Percentiles rank a stretch among this genome's conserved stretches.
These are phyloP conservation scores for Plasmodium vinckei DNA, from an alignment of 169 alveolate species.

Conservation along the genomic window DNA sequence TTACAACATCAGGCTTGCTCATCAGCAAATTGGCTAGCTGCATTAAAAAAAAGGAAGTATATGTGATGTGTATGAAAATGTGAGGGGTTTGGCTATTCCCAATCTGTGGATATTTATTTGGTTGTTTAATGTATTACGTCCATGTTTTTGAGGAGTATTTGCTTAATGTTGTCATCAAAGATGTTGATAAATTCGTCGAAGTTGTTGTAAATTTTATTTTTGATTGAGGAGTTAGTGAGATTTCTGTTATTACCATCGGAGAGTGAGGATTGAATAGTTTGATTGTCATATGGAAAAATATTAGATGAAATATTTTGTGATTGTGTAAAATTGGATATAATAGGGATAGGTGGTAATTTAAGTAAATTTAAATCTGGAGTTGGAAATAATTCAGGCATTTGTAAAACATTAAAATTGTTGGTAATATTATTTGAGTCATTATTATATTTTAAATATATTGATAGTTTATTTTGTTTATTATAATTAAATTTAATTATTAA, in stretches of 20 bases:
- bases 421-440: background rate
- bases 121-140: slow-evolving; percentile 22
- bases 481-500: slow-evolving; percentile 43
- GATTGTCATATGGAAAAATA: slow-evolving; percentile 25
- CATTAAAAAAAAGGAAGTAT: background rate
- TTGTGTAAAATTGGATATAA: slow-evolving; percentile 18
- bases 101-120: background rate
- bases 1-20: slow-evolving; percentile 70
- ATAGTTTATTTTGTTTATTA: slow-evolving; percentile 14
- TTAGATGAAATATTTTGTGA: slow-evolving; percentile 52
- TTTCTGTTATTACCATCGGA: too few relatives aligned
- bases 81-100: too few relatives aligned
- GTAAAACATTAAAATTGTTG: slow-evolving; percentile 18
- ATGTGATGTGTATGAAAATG: background rate
- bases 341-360: slow-evolving; percentile 47
- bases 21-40: slow-evolving; percentile 65
- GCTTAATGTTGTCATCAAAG: slow-evolving; percentile 62
- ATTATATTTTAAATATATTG: slow-evolving; percentile 26
- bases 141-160: slow-evolving; percentile 46
- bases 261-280: background rate
- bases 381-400: slow-evolving; percentile 47
- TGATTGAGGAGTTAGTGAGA: background rate
- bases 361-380: slow-evolving; percentile 32
- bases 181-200: slow-evolving; percentile 51
- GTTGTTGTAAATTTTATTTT: slow-evolving; percentile 6